A percentile compares a stretch with the other conserved stretches of the same genome.
Evolutionary conservation across 2,329 filamentous ascomycete species (phyloP).

Genomic region (Colletotrichum limetticola): DNA sequence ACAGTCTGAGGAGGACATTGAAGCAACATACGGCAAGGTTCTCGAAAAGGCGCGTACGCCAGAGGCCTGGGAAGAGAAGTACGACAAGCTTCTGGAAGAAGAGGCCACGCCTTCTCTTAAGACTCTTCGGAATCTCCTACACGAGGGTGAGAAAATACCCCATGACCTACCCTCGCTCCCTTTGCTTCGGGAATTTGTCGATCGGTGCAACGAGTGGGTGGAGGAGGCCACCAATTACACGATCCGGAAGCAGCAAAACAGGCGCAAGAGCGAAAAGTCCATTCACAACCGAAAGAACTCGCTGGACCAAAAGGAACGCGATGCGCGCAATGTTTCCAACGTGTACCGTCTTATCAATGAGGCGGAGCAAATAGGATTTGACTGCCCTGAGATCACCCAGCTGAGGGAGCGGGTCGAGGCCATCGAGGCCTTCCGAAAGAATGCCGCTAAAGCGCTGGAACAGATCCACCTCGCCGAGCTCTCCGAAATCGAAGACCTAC

Average conservation of each 20-base stretch:
- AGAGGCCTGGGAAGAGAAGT: constrained; percentile 90
- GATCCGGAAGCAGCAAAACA: constrained; percentile 96
- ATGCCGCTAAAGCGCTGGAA: constrained; percentile 76
- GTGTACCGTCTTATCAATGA: constrained; percentile 86
- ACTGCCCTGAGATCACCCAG: constrained; percentile 89
- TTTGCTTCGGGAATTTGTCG: constrained; percentile 88
- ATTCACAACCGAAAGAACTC: constrained; percentile 75
- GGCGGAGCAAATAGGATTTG: constrained; percentile 89
- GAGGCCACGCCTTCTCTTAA: constrained; percentile 88
- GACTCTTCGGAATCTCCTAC: constrained; percentile 82
- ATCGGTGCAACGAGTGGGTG: constrained; percentile 97
- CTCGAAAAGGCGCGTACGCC: constrained; percentile 87
- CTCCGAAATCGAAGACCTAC: constrained; percentile 85
- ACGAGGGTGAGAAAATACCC: constrained; percentile 96
- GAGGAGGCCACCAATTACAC: constrained; percentile 97
- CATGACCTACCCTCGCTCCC: constrained; percentile 86
- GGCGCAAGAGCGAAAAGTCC: constrained; percentile 91
- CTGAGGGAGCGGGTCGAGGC: constrained; percentile 86
- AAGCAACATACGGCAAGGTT: constrained; percentile 76
- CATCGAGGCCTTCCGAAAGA: constrained; percentile 85
- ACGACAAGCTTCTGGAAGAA: constrained; percentile 85
- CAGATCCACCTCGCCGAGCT: constrained; percentile 72
- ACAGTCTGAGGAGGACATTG: constrained; percentile 77
- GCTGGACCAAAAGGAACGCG: constrained; percentile 83
- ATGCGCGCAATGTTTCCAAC: constrained; percentile 88